Conservation (phyloP, 1,139 yeast species). For the Saccharomyces hybrid region DNA sequence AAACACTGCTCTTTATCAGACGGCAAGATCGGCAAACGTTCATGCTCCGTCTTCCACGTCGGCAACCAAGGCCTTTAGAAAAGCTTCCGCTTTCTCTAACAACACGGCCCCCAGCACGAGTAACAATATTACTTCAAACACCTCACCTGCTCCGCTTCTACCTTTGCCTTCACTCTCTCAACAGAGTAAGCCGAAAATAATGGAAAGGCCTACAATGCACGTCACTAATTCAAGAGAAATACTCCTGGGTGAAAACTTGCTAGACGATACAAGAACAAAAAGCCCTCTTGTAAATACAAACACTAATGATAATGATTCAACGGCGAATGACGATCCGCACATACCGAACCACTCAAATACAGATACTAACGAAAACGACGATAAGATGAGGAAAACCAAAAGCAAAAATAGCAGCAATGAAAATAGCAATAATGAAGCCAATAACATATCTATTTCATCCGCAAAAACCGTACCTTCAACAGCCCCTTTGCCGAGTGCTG, state of each 20-base stretch:
- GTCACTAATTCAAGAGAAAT: conserved; percentile 20
- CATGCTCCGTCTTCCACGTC: conserved; percentile 1
- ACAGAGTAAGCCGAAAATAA: conserved; percentile 11
- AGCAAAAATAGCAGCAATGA: background rate
- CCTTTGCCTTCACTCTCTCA: background rate
- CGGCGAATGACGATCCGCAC: conserved; percentile 1
- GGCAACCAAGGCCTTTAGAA: background rate
- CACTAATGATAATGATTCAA: background rate
- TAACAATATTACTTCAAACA: conserved; percentile 1
- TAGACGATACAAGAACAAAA: background rate
- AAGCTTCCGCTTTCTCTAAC: background rate
- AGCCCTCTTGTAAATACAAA: background rate
- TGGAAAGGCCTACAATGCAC: conserved; percentile 20
- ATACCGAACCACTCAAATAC: background rate
- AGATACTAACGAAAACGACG: background rate
- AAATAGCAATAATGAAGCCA: background rate
- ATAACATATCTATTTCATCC: background rate
- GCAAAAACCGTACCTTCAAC: background rate
- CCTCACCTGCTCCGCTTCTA: background rate
- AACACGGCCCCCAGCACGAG: conserved; percentile 6
- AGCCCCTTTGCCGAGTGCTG: background rate
- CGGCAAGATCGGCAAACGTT: background rate
- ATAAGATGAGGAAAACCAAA: background rate
- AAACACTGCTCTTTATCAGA: background rate
- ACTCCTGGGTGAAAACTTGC: conserved; percentile 12